Percentiles rank a stretch among this genome's conserved stretches.
These are phyloP conservation scores for Candida ovalis DNA, from an alignment of 805 yeast species.

Conservation along the genomic window DNA sequence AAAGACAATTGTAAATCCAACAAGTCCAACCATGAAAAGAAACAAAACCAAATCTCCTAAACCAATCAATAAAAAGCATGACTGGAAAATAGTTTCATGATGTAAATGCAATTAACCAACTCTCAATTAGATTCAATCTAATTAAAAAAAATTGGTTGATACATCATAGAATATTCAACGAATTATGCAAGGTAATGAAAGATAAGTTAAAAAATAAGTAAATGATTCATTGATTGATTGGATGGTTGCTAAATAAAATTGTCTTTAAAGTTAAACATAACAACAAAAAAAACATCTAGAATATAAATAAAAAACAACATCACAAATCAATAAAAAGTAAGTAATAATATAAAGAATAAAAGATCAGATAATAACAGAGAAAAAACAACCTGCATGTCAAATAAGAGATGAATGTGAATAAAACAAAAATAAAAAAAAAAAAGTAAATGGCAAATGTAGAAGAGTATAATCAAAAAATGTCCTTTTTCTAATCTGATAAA, in stretches of 20 bases:
- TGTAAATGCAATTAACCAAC: too few relatives aligned
- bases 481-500: too few relatives aligned
- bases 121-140: too few relatives aligned
- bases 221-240: constrained; percentile 2
- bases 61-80: too few relatives aligned
- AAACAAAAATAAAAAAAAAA: neutral
- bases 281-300: constrained; percentile 6
- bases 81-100: too few relatives aligned
- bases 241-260: neutral
- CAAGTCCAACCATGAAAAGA: neutral
- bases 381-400: constrained; percentile 1
- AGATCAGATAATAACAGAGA: neutral
- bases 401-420: constrained; percentile 1
- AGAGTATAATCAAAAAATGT: neutral
- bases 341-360: neutral
- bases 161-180: neutral
- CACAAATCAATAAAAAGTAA: neutral
- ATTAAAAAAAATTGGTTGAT: too few relatives aligned
- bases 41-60: neutral
- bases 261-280: neutral
- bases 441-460: neutral
- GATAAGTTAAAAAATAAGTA: neutral
- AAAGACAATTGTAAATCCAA: neutral
- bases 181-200: neutral
- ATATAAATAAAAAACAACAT: constrained; percentile 16